Evolutionary conservation across 2,329 filamentous ascomycete genomes (phyloP), one percentile per base, ranked within the genome.

Genomic region (Mariannaea elegans): DNA sequence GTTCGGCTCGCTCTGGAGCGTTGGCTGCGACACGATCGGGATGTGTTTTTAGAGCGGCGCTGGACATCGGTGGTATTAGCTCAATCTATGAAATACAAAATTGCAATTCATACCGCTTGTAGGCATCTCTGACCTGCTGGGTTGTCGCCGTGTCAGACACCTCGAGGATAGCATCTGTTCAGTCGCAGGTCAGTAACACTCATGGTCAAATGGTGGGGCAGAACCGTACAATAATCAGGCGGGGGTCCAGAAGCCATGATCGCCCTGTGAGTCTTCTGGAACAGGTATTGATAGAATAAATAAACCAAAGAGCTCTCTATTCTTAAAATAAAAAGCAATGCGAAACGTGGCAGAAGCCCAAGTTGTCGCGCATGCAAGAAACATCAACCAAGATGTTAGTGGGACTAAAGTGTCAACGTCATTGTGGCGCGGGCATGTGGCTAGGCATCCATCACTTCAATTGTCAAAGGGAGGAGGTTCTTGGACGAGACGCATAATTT

Each of bases 41-140:
- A 76, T 98, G 94, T 65, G 92, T 93, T 78, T 95, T 97, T 44
- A 98, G 82, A 5, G 94, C 94, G 70, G 92, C 91, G 73, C 91
- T 93, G 72, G n/a, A n/a, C 2, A n/a, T 23, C 34, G 9, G n/a
- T 29, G 24, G 10, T 36, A 47, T 72, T 63, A 72, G 66, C 54
- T 31, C 14, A 12, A 19, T 10, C 21, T 9, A 4, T n/a, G 31
- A 9, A 5, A 39, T 10, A 16, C 14, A 4, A 12, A 16, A 6
- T 8, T 4, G 5, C 18, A 18, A 14, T 9, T 44, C 74, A 51
- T 72, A 92, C 90, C 90, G 90, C 76, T 99, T 99, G 83, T 98
- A 99, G 49, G 94, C 95, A 82, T 92, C 91, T 69, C 94, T 91
- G 73, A 99, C 90, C 75, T 98, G 91, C 71, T 93, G 88, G 59